Evolutionary conservation across 1,284 basidiomycete species (phyloP).

Genomic region (Psilocybe mexicana): DNA sequence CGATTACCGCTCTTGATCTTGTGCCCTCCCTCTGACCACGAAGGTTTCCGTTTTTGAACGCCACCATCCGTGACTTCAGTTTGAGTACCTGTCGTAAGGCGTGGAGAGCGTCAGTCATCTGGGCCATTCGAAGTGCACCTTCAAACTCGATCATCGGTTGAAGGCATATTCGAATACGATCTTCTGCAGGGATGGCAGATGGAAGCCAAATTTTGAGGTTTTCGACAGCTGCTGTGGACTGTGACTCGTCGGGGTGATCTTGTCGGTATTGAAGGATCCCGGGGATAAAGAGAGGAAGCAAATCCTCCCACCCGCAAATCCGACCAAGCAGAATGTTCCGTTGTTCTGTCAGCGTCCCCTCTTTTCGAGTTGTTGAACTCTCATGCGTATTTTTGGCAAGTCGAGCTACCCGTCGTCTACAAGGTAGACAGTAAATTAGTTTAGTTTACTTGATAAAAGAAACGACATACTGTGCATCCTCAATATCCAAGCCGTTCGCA

Average conservation of each 20-base stretch:
- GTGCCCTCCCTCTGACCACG: slow-evolving; percentile 15
- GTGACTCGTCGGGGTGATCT: not conserved
- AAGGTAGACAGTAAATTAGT: too few species aligned
- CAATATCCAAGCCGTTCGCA: not conserved
- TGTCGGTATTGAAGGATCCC: slow-evolving; percentile 13
- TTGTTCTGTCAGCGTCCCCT: slow-evolving; percentile 5
- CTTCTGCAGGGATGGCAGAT: slow-evolving; percentile 3
- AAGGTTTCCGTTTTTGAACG: slow-evolving; percentile 19
- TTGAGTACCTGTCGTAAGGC: slow-evolving; percentile 11
- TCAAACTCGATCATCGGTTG: slow-evolving; percentile 1
- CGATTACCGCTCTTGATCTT: slow-evolving; percentile 15
- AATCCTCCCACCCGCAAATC: slow-evolving; percentile 14
- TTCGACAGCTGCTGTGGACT: not conserved
- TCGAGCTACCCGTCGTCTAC: too few species aligned
- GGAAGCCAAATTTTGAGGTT: slow-evolving; percentile 14
- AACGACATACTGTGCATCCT: not conserved
- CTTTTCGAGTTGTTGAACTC: not conserved
- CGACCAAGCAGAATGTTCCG: slow-evolving; percentile 6
- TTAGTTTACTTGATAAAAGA: too few species aligned
- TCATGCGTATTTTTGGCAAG: too few species aligned
- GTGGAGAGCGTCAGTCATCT: slow-evolving; percentile 4
- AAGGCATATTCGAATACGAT: not conserved
- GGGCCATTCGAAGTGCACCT: slow-evolving; percentile 4
- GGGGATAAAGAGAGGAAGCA: slow-evolving; percentile 16
- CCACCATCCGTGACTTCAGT: slow-evolving; percentile 13